These are phyloP conservation scores for Fusarium mexicanum DNA, from an alignment of 2,329 filamentous ascomycete genomes.

Conservation along the genomic window DNA sequence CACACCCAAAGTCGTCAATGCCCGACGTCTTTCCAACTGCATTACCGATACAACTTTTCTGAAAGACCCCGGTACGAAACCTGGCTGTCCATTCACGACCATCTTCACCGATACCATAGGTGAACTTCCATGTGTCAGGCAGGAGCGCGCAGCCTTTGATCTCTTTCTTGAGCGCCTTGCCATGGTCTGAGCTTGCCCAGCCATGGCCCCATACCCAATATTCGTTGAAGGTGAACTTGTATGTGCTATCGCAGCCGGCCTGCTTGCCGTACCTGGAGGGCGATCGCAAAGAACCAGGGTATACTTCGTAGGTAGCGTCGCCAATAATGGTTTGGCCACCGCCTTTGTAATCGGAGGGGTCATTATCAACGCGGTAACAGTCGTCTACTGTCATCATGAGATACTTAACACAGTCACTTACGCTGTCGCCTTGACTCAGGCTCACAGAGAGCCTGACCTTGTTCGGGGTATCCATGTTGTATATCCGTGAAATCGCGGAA, in stretches of 20 bases:
- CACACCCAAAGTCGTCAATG: not conserved
- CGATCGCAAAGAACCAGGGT: not conserved
- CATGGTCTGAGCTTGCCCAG: not conserved
- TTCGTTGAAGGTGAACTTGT: not conserved
- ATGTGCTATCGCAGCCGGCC: not conserved
- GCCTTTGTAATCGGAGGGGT: not conserved
- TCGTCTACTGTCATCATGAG: not conserved
- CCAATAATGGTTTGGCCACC: not conserved
- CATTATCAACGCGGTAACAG: not conserved
- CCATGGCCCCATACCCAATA: not conserved
- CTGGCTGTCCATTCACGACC: not conserved
- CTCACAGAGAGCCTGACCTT: not conserved
- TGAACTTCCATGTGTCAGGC: not conserved
- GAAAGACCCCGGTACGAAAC: not conserved
- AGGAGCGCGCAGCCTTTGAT: not conserved
- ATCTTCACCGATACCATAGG: not conserved
- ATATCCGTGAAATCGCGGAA: not conserved
- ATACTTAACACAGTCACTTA: not conserved
- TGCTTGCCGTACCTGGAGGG: not conserved
- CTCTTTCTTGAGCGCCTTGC: not conserved
- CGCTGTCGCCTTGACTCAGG: not conserved
- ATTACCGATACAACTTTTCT: not conserved
- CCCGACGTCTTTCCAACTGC: not conserved
- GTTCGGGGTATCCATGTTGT: not conserved
- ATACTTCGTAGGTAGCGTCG: not conserved